Percentiles rank a stretch among this genome's conserved stretches.
phyloP scores from a whole-genome alignment of 2,329 filamentous ascomycete species.

The Fusarium graminum region DNA sequence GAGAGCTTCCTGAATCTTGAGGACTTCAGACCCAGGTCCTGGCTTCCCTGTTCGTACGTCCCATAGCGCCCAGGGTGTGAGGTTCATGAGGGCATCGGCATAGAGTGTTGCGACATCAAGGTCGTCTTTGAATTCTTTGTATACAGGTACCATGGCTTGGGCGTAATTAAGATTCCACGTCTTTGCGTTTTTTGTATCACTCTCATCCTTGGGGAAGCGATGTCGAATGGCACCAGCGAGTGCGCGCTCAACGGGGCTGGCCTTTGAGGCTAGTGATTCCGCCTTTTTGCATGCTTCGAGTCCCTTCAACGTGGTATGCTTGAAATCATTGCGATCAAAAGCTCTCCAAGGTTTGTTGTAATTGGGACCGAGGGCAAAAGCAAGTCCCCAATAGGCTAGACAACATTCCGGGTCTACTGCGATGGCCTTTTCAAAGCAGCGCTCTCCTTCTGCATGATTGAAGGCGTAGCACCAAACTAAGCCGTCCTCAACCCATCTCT shows the following conservation, averaged over 20 bases:
- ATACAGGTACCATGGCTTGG: conserved; percentile 53
- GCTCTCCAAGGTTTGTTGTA: conserved; percentile 77
- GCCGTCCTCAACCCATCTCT: conserved; percentile 75
- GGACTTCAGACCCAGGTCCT: conserved; percentile 51
- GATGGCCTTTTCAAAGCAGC: conserved; percentile 71
- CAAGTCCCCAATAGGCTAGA: conserved; percentile 75
- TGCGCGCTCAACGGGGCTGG: conserved; percentile 64
- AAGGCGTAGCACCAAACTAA: conserved; percentile 78
- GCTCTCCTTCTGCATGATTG: conserved; percentile 75
- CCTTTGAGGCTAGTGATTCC: conserved; percentile 26
- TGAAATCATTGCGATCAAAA: conserved; percentile 44
- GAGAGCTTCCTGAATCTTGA: conserved; percentile 53
- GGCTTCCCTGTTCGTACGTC: conserved; percentile 52
- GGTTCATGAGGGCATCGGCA: conserved; percentile 59
- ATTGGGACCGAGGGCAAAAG: conserved; percentile 78
- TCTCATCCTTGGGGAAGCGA: conserved; percentile 68
- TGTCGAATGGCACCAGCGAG: conserved; percentile 72
- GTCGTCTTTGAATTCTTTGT: conserved; percentile 54
- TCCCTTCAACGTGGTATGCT: conserved; percentile 34
- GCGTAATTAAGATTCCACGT: conserved; percentile 51
- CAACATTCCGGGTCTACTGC: conserved; percentile 65
- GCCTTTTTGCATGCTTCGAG: conserved; percentile 35
- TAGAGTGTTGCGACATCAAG: conserved; percentile 51
- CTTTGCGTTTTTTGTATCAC: conserved; percentile 58
- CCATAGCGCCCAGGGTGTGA: conserved; percentile 59